Conservation (phyloP, 1,139 yeast species). For the Taiozyma onychis region DNA sequence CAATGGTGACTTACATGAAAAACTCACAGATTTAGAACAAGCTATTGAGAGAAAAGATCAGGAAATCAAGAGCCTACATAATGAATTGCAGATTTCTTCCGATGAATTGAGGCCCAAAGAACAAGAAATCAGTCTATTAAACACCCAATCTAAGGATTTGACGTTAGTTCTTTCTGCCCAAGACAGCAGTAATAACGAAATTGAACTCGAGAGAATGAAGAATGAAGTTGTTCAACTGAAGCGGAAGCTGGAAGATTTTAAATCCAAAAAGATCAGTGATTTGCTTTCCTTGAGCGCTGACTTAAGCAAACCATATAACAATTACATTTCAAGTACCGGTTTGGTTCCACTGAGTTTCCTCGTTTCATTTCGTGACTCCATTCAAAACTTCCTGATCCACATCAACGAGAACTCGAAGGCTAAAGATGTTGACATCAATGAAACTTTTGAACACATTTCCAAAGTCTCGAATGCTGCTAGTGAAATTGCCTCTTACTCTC, state of each 20-base stretch:
- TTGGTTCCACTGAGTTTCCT: slow-evolving; percentile 19
- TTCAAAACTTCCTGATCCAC: slow-evolving; percentile 14
- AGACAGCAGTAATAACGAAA: neutral
- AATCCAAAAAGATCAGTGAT: slow-evolving; percentile 19
- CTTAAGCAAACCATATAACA: slow-evolving; percentile 5
- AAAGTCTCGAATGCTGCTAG: slow-evolving; percentile 45
- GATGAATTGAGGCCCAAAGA: neutral
- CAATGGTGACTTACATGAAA: slow-evolving; percentile 14
- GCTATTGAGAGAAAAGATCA: slow-evolving; percentile 8
- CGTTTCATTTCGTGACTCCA: slow-evolving; percentile 11
- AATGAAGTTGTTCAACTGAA: slow-evolving; percentile 26
- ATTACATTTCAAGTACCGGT: slow-evolving; percentile 14
- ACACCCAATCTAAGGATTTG: neutral
- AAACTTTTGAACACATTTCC: slow-evolving; percentile 51
- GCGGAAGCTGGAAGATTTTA: slow-evolving; percentile 18
- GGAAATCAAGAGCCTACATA: slow-evolving; percentile 8
- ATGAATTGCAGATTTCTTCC: slow-evolving; percentile 4
- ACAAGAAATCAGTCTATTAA: neutral
- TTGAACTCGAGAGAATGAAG: slow-evolving; percentile 15
- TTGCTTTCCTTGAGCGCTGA: slow-evolving; percentile 6
- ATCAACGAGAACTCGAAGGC: slow-evolving; percentile 6
- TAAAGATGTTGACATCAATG: slow-evolving; percentile 25
- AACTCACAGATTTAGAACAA: slow-evolving; percentile 12
- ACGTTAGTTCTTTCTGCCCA: neutral
- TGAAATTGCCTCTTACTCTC: slow-evolving; percentile 44